Conservation (phyloP, 1,139 yeast genomes). For the Suhomyces guaymorum region DNA sequence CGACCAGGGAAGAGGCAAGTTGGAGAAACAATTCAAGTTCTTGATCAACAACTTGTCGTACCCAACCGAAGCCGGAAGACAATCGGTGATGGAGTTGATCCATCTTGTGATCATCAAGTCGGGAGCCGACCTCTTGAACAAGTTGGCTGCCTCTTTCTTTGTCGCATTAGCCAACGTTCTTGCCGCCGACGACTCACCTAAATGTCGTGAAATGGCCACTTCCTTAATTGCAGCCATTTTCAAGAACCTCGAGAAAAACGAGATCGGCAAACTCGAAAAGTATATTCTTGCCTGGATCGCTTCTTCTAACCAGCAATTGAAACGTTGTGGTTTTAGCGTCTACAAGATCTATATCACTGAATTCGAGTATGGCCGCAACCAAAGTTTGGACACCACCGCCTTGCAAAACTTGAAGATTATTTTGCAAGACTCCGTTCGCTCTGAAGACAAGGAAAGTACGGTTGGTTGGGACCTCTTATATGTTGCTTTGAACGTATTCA, state of each 20-base stretch:
- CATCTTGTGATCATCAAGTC: conserved; percentile 70
- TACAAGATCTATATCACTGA: conserved; percentile 63
- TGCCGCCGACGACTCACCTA: conserved; percentile 75
- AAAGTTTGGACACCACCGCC: conserved; percentile 42
- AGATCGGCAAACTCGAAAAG: conserved; percentile 52
- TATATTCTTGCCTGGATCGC: conserved; percentile 70
- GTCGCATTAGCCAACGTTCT: conserved; percentile 77
- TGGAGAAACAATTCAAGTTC: conserved; percentile 80
- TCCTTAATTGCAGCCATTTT: conserved; percentile 60
- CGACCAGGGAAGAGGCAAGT: conserved; percentile 86
- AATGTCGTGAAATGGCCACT: conserved; percentile 84
- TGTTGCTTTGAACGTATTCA: conserved; percentile 58
- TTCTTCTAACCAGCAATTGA: conserved; percentile 51
- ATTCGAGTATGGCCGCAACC: conserved; percentile 45
- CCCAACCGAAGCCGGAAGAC: conserved; percentile 84
- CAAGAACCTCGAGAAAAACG: conserved; percentile 47
- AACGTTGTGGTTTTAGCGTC: conserved; percentile 76
- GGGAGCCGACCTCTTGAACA: conserved; percentile 59
- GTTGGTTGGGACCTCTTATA: conserved; percentile 79
- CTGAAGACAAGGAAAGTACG: conserved; percentile 30
- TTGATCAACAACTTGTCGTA: conserved; percentile 82
- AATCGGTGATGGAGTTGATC: conserved; percentile 86
- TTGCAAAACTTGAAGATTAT: conserved; percentile 37
- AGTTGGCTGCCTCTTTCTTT: conserved; percentile 73
- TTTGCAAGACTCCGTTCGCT: conserved; percentile 33